A percentile compares a stretch with the other conserved stretches of the same genome.
Conservation (phyloP, 1,139 yeast genomes). For the Taphrina pruni region DNA sequence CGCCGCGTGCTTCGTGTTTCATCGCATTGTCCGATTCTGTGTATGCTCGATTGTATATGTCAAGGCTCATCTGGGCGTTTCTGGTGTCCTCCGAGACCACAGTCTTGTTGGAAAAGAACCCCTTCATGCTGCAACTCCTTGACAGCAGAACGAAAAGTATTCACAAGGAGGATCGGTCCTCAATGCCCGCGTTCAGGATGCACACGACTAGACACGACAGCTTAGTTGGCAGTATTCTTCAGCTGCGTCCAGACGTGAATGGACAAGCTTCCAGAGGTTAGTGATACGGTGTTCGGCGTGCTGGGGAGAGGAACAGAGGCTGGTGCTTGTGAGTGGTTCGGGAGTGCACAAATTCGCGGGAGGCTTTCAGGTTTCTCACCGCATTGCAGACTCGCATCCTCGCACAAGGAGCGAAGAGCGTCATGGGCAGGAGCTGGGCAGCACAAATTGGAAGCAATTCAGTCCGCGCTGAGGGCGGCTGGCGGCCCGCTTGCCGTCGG, state of each 20-base stretch:
- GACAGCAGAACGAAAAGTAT: not conserved
- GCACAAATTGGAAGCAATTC: not conserved
- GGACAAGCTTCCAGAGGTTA: no score
- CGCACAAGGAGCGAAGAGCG: not conserved
- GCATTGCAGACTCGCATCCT: not conserved
- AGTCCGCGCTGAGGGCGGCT: not conserved
- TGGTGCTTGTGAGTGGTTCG: conserved; percentile 3
- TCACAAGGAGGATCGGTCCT: not conserved
- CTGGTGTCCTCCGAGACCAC: conserved; percentile 28
- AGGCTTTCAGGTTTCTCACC: not conserved
- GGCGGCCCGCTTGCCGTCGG: not conserved
- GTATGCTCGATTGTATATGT: conserved; percentile 36
- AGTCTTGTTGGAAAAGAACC: conserved; percentile 27
- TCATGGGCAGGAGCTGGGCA: not conserved
- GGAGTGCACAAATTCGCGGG: conserved; percentile 4
- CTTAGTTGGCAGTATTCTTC: not conserved
- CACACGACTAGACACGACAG: not conserved
- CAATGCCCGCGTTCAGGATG: no score
- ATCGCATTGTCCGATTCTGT: conserved; percentile 39
- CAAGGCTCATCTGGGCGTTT: conserved; percentile 40
- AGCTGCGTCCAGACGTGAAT: not conserved
- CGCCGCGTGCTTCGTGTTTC: conserved; percentile 39
- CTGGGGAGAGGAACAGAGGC: conserved; percentile 7
- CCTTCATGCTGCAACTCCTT: conserved; percentile 25
- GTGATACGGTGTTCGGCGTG: not conserved